Evolutionary conservation across 2,329 filamentous ascomycete genomes (phyloP).

Genomic region (Cordyceps farinosa): DNA sequence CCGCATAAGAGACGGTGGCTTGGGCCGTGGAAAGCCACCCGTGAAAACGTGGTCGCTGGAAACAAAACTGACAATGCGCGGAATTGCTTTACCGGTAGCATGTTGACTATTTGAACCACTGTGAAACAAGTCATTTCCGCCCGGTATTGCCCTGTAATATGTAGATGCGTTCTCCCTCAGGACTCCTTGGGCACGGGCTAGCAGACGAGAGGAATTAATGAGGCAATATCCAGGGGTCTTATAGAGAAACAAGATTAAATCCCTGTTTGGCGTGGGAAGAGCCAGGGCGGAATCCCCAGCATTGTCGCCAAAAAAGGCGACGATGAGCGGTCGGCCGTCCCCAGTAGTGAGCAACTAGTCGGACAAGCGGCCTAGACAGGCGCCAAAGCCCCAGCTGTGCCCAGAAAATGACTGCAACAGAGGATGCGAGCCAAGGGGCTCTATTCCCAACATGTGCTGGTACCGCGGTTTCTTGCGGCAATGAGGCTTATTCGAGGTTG

Average conservation of each 20-base stretch:
- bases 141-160: neutral
- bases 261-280: slow-evolving; percentile 1
- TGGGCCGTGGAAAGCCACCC: neutral
- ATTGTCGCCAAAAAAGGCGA: slow-evolving; percentile 2
- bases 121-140: slow-evolving; percentile 11
- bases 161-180: neutral
- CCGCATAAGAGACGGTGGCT: neutral
- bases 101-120: neutral
- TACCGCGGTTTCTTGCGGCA: neutral
- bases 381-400: neutral
- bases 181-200: neutral
- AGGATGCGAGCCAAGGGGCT: neutral
- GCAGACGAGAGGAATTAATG: neutral
- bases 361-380: neutral
- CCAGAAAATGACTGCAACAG: neutral
- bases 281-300: neutral
- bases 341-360: neutral
- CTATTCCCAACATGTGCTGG: neutral
- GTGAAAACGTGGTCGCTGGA: neutral
- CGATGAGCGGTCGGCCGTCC: slow-evolving; percentile 4
- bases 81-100: neutral
- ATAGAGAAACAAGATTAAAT: slow-evolving; percentile 6
- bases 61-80: neutral
- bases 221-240: slow-evolving; percentile 2
- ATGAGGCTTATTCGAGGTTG: neutral